A percentile compares a stretch with the other conserved stretches of the same genome.
phyloP scores from a whole-genome alignment of 805 yeast species.

The Metschnikowia reukaufii region DNA sequence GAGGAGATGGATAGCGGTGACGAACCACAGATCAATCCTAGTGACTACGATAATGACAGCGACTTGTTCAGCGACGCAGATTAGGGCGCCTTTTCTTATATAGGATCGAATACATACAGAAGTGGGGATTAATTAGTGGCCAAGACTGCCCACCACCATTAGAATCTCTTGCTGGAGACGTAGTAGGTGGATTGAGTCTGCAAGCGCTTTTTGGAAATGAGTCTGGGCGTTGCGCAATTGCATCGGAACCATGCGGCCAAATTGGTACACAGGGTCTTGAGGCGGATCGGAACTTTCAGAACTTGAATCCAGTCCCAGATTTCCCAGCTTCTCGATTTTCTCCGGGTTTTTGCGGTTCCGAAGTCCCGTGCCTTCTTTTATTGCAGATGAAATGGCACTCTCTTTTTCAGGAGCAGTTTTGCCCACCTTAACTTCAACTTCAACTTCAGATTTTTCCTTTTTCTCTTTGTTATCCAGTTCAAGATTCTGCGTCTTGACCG shows the following conservation, averaged over 20 bases:
- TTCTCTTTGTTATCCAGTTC: background rate
- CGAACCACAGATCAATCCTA: conserved; percentile 39
- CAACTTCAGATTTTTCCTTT: background rate
- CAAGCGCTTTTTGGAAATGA: conserved; percentile 35
- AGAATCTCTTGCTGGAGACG: conserved; percentile 24
- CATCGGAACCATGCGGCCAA: conserved; percentile 49
- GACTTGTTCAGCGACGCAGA: conserved; percentile 44
- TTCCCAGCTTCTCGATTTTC: background rate
- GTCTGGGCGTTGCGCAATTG: conserved; percentile 40
- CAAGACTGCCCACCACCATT: background rate
- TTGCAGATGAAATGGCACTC: background rate
- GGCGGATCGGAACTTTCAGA: conserved; percentile 1
- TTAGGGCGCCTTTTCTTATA: too few species aligned
- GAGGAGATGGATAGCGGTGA: conserved; percentile 26
- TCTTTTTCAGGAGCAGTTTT: too few species aligned
- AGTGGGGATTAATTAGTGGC: background rate
- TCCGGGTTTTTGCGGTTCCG: background rate
- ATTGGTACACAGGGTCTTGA: conserved; percentile 35
- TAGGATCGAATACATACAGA: too few species aligned
- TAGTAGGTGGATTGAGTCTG: conserved; percentile 22
- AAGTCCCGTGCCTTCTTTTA: background rate
- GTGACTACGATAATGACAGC: conserved; percentile 51
- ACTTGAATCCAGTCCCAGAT: background rate
- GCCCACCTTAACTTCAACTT: too few species aligned
- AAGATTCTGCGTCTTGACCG: background rate